Percentiles rank a stretch among this genome's conserved stretches.
Conservation (phyloP, 2,329 filamentous ascomycete species). For the Monosporascus cannonballus region DNA sequence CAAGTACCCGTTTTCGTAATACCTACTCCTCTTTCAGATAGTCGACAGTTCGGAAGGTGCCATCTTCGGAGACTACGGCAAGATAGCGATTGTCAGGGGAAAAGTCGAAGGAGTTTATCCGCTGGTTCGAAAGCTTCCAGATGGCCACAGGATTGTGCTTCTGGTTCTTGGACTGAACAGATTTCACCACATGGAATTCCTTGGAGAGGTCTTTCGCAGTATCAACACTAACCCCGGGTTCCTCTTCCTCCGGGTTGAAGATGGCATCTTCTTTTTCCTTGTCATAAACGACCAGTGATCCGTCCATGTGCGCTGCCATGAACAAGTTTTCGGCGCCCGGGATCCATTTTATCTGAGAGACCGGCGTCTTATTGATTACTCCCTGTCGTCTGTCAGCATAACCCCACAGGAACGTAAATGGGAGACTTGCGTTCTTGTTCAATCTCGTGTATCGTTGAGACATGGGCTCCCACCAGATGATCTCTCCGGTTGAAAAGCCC, state of each 20-base stretch:
- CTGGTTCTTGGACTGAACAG: conserved; percentile 88
- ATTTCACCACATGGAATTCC: conserved; percentile 73
- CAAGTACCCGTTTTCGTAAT: neutral
- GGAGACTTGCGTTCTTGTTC: conserved; percentile 77
- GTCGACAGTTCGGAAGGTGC: conserved; percentile 82
- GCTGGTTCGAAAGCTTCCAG: conserved; percentile 89
- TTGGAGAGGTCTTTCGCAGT: conserved; percentile 33
- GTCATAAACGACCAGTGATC: conserved; percentile 87
- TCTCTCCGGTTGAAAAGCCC: conserved; percentile 93
- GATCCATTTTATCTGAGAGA: conserved; percentile 87
- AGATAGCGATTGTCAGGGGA: conserved; percentile 84
- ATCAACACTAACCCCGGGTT: conserved; percentile 27
- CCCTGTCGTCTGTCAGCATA: conserved; percentile 47
- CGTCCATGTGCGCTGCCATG: conserved; percentile 86
- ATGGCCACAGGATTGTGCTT: conserved; percentile 87
- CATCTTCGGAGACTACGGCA: conserved; percentile 87
- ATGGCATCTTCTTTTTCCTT: conserved; percentile 77
- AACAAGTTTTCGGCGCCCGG: conserved; percentile 92
- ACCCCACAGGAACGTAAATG: neutral
- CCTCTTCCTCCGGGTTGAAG: conserved; percentile 27
- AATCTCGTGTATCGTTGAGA: conserved; percentile 91
- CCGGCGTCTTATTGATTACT: conserved; percentile 77
- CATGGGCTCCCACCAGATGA: conserved; percentile 98
- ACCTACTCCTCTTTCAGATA: conserved; percentile 82
- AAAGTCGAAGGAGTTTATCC: conserved; percentile 86